phyloP scores from a whole-genome alignment of 352 stramenopile genomes.

The Globisporangium cystogenes region DNA sequence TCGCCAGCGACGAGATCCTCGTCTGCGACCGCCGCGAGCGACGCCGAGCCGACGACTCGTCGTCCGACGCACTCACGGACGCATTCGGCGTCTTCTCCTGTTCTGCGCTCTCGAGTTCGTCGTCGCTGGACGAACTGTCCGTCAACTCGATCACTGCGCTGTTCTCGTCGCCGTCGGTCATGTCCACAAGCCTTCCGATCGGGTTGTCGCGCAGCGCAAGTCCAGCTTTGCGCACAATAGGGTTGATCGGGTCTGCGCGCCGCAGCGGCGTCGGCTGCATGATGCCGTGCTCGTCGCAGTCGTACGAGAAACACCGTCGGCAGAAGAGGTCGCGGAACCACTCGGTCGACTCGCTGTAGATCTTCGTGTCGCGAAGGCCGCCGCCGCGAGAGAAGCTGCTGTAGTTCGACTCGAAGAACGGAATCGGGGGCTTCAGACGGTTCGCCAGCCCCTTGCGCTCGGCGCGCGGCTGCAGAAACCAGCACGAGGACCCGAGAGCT shows the following conservation, averaged over 20 bases:
- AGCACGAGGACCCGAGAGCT: slow-evolving; percentile 13
- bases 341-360: slow-evolving; percentile 60
- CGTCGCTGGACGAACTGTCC: slow-evolving; percentile 16
- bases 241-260: slow-evolving; percentile 53
- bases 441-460: slow-evolving; percentile 15
- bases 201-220: slow-evolving; percentile 18
- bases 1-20: slow-evolving; percentile 53
- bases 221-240: slow-evolving; percentile 30
- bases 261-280: slow-evolving; percentile 41
- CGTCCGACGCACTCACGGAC: slow-evolving; percentile 16
- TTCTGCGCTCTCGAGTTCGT: slow-evolving; percentile 4
- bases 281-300: slow-evolving; percentile 88
- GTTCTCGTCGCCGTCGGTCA: background rate
- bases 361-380: slow-evolving; percentile 30
- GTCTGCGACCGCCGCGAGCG: slow-evolving; percentile 60
- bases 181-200: background rate
- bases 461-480: slow-evolving; percentile 25
- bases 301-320: slow-evolving; percentile 86
- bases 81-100: slow-evolving; percentile 20
- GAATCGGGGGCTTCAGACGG: slow-evolving; percentile 36
- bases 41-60: slow-evolving; percentile 22
- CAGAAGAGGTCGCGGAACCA: slow-evolving; percentile 88
- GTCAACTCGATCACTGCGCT: slow-evolving; percentile 15
- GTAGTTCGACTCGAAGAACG: slow-evolving; percentile 57
- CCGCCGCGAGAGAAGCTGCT: slow-evolving; percentile 17